Evolutionary conservation across 805 yeast genomes (phyloP), one percentile per base, ranked within the genome.

Genomic region (Saturnispora diversa): DNA sequence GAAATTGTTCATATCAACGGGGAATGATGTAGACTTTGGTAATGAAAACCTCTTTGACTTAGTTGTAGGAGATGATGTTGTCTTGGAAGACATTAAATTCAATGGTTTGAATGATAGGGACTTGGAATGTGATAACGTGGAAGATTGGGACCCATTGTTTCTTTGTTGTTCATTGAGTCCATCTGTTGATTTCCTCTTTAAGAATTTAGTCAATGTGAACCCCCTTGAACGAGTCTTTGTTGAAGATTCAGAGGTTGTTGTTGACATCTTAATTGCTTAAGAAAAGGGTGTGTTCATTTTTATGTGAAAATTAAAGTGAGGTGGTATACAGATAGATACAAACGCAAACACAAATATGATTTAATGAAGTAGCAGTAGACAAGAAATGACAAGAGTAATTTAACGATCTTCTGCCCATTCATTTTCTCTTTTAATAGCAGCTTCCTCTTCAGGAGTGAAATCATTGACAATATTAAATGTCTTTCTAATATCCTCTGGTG

Each of bases 381-480:
- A n/a, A n/a, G n/a, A n/a, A n/a, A n/a, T n/a, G n/a, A n/a, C n/a
- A n/a, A 26, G 17, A 13, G 6, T 9, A 4, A 6, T 17, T 53
- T 56, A 80, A 59, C 90, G 81, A 56, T 82, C 90, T 56, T 82
- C 92, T 19, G 94, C 94, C 94, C 94, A 84, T 60, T 84, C 94
- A 54, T 84, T 84, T 60, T 84, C 94, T 61, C 87, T 76, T 58
- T 83, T 78, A 43, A 84, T 83, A 10, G 90, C 90, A 39, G 86
- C 87, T 63, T 84, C 92, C 59, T 84, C 92, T 58, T 84, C 94
- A 5, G 90, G 86, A 22, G 84, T 77, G 61, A 84, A 84, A 55
- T 84, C 94, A 55, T 82, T 83, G 39, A 77, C 84, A 48, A 82
- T 81, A 58, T 82, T 82, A 63, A 82, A 82, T 2, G 85, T 79